Conservation (phyloP, 2,329 filamentous ascomycete genomes). For the Sordariomycetes sp. region DNA sequence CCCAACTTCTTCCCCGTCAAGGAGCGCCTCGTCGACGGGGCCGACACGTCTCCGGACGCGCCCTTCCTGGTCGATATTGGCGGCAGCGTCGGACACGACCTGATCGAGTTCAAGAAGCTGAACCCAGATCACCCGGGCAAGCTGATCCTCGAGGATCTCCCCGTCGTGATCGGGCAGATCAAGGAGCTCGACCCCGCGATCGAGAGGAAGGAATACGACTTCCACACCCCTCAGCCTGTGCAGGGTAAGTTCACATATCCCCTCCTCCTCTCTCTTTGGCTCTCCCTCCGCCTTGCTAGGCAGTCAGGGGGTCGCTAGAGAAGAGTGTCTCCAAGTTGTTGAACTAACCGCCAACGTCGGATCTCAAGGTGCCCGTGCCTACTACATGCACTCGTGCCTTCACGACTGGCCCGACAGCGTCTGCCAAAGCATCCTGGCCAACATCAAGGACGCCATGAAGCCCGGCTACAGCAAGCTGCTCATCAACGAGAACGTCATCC, state of each 20-base stretch:
- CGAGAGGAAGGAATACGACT: slow-evolving; percentile 20
- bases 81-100: slow-evolving; percentile 22
- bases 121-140: slow-evolving; percentile 22
- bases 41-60: slow-evolving; percentile 14
- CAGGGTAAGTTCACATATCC: slow-evolving; percentile 9
- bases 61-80: slow-evolving; percentile 22
- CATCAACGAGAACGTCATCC: slow-evolving; percentile 21
- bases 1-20: slow-evolving; percentile 22
- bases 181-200: slow-evolving; percentile 17
- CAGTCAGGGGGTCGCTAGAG: too few relatives aligned
- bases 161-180: slow-evolving; percentile 24
- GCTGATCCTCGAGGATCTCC: slow-evolving; percentile 37
- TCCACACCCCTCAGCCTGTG: slow-evolving; percentile 17
- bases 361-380: slow-evolving; percentile 15
- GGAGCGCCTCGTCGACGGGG: slow-evolving; percentile 17
- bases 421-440: slow-evolving; percentile 15
- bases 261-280: neutral
- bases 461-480: slow-evolving; percentile 20
- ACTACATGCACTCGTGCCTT: slow-evolving; percentile 22
- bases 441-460: slow-evolving; percentile 16
- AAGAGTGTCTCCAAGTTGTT: too few relatives aligned
- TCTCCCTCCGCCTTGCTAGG: too few relatives aligned
- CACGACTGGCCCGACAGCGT: slow-evolving; percentile 19
- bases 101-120: slow-evolving; percentile 17
- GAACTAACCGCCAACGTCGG: neutral